These are phyloP conservation scores for Phytophthora pisi DNA, from an alignment of 352 stramenopile species.

Conservation along the genomic window DNA sequence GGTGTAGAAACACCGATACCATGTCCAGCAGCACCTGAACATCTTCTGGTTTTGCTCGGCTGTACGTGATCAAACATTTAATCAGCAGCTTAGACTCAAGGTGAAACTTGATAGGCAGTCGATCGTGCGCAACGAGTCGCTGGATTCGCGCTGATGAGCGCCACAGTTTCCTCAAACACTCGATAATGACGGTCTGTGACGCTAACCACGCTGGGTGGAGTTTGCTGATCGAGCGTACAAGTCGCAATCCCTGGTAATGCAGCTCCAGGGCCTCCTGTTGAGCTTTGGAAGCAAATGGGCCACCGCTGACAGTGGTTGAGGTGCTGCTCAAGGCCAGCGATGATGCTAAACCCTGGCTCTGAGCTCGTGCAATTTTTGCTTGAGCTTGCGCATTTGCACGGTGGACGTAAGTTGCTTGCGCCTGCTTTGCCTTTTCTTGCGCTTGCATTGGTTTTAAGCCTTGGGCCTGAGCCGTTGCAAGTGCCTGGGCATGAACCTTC, in stretches of 20 bases:
- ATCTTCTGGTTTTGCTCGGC: conserved; percentile 91
- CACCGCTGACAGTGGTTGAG: conserved; percentile 22
- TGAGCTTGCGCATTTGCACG: conserved; percentile 87
- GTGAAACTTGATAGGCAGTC: conserved; percentile 91
- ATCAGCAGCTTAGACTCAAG: conserved; percentile 95
- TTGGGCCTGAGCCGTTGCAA: conserved; percentile 84
- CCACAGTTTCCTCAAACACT: conserved; percentile 96
- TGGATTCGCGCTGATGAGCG: conserved; percentile 83
- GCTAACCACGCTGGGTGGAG: conserved; percentile 91
- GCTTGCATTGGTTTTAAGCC: conserved; percentile 87
- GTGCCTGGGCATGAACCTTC: conserved; percentile 89
- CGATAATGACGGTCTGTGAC: conserved; percentile 87
- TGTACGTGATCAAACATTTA: conserved; percentile 96
- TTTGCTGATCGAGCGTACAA: conserved; percentile 92
- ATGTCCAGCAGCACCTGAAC: conserved; percentile 97
- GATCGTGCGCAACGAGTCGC: conserved; percentile 71
- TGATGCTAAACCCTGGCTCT: conserved; percentile 59
- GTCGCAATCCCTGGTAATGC: conserved; percentile 93
- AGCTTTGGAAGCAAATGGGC: conserved; percentile 72
- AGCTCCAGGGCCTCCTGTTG: conserved; percentile 93
- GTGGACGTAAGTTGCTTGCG: conserved; percentile 87
- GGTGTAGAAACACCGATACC: conserved; percentile 94
- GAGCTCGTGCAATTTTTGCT: conserved; percentile 82
- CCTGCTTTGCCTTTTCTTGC: conserved; percentile 91
- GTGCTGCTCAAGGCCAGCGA: conserved; percentile 35